Evolutionary conservation across 805 yeast species (phyloP).

Genomic region (Nakazawaea wickerhamii): DNA sequence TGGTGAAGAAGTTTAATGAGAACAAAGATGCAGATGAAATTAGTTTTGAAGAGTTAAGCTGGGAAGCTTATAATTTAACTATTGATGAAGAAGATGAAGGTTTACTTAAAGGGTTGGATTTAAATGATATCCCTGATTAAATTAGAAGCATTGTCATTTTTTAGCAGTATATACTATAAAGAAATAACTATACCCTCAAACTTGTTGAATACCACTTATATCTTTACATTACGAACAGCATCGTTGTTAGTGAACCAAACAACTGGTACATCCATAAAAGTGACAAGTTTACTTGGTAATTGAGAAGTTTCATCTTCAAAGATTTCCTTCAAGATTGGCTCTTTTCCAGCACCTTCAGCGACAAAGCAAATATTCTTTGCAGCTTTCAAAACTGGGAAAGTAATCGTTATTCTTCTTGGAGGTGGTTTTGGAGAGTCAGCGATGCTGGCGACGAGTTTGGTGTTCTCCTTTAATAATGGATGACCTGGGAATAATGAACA

Average conservation of each 20-base stretch:
- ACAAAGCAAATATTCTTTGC: conserved; percentile 66
- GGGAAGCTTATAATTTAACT: conserved; percentile 15
- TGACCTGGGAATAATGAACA: conserved; percentile 92
- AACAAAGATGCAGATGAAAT: not conserved
- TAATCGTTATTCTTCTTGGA: conserved; percentile 83
- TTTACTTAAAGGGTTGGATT: conserved; percentile 25
- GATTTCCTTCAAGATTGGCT: conserved; percentile 62
- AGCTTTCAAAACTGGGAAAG: conserved; percentile 64
- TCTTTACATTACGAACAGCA: conserved; percentile 60
- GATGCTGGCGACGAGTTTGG: conserved; percentile 53
- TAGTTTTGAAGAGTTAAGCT: conserved; percentile 12
- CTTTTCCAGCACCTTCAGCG: conserved; percentile 86
- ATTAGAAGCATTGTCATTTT: not conserved
- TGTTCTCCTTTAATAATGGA: conserved; percentile 49
- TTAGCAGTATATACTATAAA: conserved; percentile 13
- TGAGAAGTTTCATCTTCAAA: conserved; percentile 45
- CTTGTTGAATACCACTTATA: conserved; percentile 11
- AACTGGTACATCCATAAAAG: conserved; percentile 50
- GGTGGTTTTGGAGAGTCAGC: conserved; percentile 92
- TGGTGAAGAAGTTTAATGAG: conserved; percentile 8
- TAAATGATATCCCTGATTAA: conserved; percentile 15
- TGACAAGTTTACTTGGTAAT: conserved; percentile 75
- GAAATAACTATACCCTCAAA: no score
- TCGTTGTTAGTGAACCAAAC: conserved; percentile 79
- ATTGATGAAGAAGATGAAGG: conserved; percentile 14